Evolutionary conservation across 1,284 basidiomycete genomes (phyloP), one percentile per base, ranked within the genome.

Genomic region (Marasmius oreades): DNA sequence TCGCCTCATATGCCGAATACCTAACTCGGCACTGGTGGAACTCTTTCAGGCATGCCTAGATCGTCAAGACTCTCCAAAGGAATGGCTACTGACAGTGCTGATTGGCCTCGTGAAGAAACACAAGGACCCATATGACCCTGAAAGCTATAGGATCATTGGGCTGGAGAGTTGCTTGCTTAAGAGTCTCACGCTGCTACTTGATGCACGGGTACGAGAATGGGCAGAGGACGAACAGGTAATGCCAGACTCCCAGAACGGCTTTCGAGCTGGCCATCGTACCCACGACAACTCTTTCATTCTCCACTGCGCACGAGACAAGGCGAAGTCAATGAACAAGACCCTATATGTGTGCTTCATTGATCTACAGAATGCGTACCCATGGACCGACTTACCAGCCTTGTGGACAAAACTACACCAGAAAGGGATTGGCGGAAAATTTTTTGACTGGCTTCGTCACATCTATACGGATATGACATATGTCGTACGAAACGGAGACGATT

Each of bases 221-320:
- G 50, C 50, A 6, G 50, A 51, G 7, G 18, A 8, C 16, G 5
- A 18, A 12, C 6, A 31, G 12, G 16, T 56, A 0, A 50, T 60
- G 18, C 59, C 59, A 2, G 46, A 58, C 1, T 51, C 57, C 0
- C 59, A 61, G n/a, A 61, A 56, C 36, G 59, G 59, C 20, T 61
- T 61, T 20, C 51, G 53, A 1, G 20, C 47, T 1, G 52, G 45
- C 0, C 36, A 51, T 11, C n/a, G 52, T 12, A 56, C 59, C 18
- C 39, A 53, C 3, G 53, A 61, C 28, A 58, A 58, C 47, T 39
- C 33, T 0, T 59, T 58, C 46, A 59, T 61, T 14, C 47, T 61
- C 2, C 23, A 37, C 1, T 37, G 23, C 22, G 59, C 54, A 3
- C 55, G 58, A 14, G 31, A 37, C 6, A 51, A 50, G 8, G 59